Conservation (phyloP, 2,329 filamentous ascomycete species). For the Fusarium foetens region DNA sequence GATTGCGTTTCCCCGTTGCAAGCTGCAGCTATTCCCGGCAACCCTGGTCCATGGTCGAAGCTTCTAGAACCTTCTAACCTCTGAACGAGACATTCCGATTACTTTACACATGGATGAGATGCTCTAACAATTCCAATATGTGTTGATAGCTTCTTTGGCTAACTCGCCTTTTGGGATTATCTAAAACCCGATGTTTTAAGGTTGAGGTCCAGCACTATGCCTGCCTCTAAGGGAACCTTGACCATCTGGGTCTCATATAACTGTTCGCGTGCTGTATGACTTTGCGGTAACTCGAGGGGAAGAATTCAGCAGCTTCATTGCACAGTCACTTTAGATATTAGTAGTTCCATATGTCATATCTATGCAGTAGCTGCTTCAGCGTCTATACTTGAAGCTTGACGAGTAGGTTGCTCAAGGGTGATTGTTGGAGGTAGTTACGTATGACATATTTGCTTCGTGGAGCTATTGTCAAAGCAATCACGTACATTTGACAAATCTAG, state of each 20-base stretch:
- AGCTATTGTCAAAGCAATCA: background rate
- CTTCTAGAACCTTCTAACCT: conserved; percentile 45
- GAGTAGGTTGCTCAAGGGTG: too few relatives aligned
- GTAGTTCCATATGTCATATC: background rate
- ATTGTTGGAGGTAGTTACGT: background rate
- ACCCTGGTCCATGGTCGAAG: conserved; percentile 31
- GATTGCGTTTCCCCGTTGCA: conserved; percentile 12
- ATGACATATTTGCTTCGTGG: background rate
- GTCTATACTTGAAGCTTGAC: background rate
- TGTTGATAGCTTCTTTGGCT: background rate
- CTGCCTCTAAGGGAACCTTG: background rate
- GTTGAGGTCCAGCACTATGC: background rate
- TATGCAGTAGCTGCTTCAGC: background rate
- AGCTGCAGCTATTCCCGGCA: conserved; percentile 28
- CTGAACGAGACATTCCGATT: background rate
- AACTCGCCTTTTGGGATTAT: background rate
- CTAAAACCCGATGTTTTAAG: background rate
- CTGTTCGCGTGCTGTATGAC: background rate
- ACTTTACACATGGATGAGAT: background rate
- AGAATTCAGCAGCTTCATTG: background rate
- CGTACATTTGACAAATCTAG: background rate
- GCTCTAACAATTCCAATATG: background rate
- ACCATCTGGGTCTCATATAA: background rate
- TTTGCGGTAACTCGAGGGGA: background rate
- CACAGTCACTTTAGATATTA: background rate